Evolutionary conservation across 192 early-diverging fungal genomes (phyloP), one percentile per base, ranked within the genome.

Genomic region (Gonapodya prolifera): DNA sequence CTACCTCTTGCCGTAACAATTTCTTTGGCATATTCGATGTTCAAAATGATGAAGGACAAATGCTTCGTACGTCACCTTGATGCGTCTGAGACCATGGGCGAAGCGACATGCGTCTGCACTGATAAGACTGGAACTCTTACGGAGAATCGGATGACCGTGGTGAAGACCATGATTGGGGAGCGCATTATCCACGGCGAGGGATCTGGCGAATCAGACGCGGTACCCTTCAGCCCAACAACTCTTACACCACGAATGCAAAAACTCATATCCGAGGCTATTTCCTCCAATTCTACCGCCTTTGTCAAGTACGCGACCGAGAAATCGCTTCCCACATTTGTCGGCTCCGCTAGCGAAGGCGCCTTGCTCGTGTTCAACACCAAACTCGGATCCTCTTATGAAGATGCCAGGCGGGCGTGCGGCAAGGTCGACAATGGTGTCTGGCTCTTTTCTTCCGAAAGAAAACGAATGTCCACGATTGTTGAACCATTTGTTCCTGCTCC

Each of bases 1-100:
- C 78, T 89, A 0, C 88, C 88, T n/a, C 83, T 89, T n/a, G 88
- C 88, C 23, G 88, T 89, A 29, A 89, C 88, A 16, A 84, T 89
- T 35, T 85, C 86, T 28, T 79, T 89, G 1, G 85, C 88, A 31
- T 86, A 88, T 75, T 85, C 84, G 76, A 89, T 89, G 88, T 89
- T 89, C 82, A 88, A 88, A 75, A 89, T 89, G 88, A 89, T 89
- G 69, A 75, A 83, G 61, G 88, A 89, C 77, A 86, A 86, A n/a
- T 89, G 88, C 78, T 89, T 89, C 75, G 88, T 89, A 8, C 80
- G 88, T 30, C 88, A 89, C 75, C 77, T 89, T 71, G 85, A 87
- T 75, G 88, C 88, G 0, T 87, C 85, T 13, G 88, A 89, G 77
- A 89, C 88, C 0, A 89, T 89, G 88, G 88, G 88, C 30, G 84